Base-by-base conservation (phyloP, 768 basidiomycete species). In the Calocera cornea region DNA sequence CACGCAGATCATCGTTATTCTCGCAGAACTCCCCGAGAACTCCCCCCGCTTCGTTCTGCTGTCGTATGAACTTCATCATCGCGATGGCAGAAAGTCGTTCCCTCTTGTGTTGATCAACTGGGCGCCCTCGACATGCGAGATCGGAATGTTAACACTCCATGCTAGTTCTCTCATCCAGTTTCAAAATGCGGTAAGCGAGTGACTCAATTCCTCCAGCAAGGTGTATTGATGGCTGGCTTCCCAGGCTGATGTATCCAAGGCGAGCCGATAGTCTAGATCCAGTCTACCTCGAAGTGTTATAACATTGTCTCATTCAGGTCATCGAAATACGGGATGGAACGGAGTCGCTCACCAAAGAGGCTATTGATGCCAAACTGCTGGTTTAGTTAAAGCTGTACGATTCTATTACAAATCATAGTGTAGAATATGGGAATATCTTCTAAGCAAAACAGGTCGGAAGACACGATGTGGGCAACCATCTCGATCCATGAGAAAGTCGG, bases 61-160 rank as follows among this genome's bases (percentile, higher is more conserved):
- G 54, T 92, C 90, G 11, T 88, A 94, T 72, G 89, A 90, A 73
- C 83, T 93, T 38, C 81, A 81, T 65, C 90, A 95, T 75, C 74
- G 74, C 10, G 93, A 95, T 72, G 93, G 92, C 1, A 81, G 94
- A 60, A 89, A 81, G 68, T 93, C 90, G 0, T 90, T 87, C 71
- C 93, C 93, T 1, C 80, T 97, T 12, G 86, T 91, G 14, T 80
- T 95, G 60, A 79, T 97, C 75, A 94, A 95, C 78, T 97, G 93
- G 93, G 83, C 85, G 29, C 94, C 92, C 19, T 81, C 79, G 1
- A 81, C 86, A 8, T 87, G 86, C 72, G 92, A 94, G 75, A 92
- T 83, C 34, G 83, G 85, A 31, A 79, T 91, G 71, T 76, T 83
- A 73, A 91, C 92, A 2, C 80, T 95, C 3, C 90, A 97, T 72